These are phyloP conservation scores for Paramecium sonneborni DNA, from an alignment of 73 alveolate species.

Conservation along the genomic window DNA sequence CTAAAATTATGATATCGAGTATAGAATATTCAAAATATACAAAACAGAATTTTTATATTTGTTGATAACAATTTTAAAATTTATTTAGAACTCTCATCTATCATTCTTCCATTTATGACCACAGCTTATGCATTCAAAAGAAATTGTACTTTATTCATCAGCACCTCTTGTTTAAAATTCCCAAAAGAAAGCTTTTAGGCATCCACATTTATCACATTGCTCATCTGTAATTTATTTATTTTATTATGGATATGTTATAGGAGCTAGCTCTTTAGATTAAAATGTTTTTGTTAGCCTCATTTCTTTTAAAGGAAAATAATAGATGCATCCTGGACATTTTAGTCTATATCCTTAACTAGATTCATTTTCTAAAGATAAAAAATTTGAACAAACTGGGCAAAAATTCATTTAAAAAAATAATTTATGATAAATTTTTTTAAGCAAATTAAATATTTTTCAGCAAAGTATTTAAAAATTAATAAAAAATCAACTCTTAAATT, in stretches of 20 bases:
- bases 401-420: constrained; percentile 11
- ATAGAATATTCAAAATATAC: background rate
- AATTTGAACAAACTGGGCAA: constrained; percentile 45
- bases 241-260: background rate
- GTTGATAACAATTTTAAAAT: too few relatives aligned
- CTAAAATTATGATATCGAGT: background rate
- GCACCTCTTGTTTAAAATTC: constrained; percentile 31
- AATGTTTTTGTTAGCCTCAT: background rate
- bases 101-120: constrained; percentile 27
- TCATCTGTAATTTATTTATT: background rate
- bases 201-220: constrained; percentile 39
- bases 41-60: background rate
- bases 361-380: background rate
- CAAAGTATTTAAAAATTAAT: too few relatives aligned
- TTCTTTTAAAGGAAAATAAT: background rate
- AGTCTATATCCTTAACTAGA: constrained; percentile 8
- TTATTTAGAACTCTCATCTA: constrained; percentile 4
- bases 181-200: background rate
- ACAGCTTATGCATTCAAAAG: constrained; percentile 6
- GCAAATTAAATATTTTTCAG: too few relatives aligned
- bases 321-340: constrained; percentile 13
- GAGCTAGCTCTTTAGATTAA: constrained; percentile 7
- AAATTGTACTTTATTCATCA: constrained; percentile 33
- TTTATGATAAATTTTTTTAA: too few relatives aligned
- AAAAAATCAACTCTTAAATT: too few relatives aligned